These are phyloP conservation scores for Ceratobasidium sp. DNA, from an alignment of 1,284 basidiomycete genomes.

Conservation along the genomic window DNA sequence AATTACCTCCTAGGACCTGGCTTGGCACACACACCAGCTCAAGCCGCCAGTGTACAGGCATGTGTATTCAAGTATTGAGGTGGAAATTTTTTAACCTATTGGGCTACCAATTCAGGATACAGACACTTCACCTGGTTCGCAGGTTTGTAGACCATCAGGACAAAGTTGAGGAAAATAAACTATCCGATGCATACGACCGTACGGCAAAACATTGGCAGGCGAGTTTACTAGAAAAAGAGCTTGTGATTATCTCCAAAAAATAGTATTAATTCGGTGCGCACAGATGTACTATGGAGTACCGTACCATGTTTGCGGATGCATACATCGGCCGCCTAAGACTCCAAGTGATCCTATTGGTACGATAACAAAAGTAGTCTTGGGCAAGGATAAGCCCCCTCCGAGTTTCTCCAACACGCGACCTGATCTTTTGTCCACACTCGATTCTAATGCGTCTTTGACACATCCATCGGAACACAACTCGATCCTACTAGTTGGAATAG, in stretches of 20 bases:
- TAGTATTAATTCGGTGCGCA: background rate
- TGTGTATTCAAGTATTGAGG: too few species aligned
- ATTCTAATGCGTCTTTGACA: conserved; percentile 44
- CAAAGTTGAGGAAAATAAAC: conserved; percentile 46
- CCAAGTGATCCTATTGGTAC: conserved; percentile 25
- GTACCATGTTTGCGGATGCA: conserved; percentile 42
- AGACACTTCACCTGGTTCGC: too few species aligned
- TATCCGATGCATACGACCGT: conserved; percentile 46
- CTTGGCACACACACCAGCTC: conserved; percentile 60
- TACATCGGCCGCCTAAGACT: conserved; percentile 20
- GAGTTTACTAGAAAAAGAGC: background rate
- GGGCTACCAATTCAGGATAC: too few species aligned
- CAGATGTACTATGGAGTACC: conserved; percentile 35
- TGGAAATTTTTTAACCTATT: too few species aligned
- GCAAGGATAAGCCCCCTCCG: conserved; percentile 28
- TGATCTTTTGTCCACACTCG: conserved; percentile 38
- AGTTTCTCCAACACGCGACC: conserved; percentile 41
- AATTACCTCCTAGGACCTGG: conserved; percentile 55
- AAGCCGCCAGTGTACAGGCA: conserved; percentile 48
- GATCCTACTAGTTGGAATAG: conserved; percentile 39
- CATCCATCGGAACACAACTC: conserved; percentile 47
- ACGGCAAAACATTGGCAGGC: conserved; percentile 47
- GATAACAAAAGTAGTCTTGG: conserved; percentile 8
- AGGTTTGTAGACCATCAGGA: conserved; percentile 48
- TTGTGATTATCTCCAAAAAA: too few species aligned